These are phyloP conservation scores for Neoascochyta sp. DNA, from an alignment of 2,329 filamentous ascomycete species.

Conservation along the genomic window DNA sequence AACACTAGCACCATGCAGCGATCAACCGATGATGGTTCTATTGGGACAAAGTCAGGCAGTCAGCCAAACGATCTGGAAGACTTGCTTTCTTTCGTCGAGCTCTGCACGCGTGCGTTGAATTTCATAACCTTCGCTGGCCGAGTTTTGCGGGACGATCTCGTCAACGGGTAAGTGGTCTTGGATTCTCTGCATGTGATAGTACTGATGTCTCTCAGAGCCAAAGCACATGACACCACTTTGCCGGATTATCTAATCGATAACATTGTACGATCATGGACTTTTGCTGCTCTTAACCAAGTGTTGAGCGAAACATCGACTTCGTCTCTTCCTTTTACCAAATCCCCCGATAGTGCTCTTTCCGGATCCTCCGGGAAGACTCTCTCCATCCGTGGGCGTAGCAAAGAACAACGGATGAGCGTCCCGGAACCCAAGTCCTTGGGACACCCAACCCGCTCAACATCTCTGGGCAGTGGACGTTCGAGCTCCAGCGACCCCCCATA, in stretches of 20 bases:
- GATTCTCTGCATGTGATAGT: neutral
- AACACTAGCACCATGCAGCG: slow-evolving; percentile 22
- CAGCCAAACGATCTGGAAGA: slow-evolving; percentile 63
- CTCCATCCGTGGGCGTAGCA: slow-evolving; percentile 45
- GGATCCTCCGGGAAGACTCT: slow-evolving; percentile 46
- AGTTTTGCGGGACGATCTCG: slow-evolving; percentile 74
- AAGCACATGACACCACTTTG: slow-evolving; percentile 21
- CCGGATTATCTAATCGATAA: slow-evolving; percentile 63
- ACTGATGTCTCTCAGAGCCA: slow-evolving; percentile 27
- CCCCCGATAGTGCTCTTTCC: slow-evolving; percentile 18
- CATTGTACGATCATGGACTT: slow-evolving; percentile 73
- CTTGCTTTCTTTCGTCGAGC: slow-evolving; percentile 74
- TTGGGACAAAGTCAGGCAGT: slow-evolving; percentile 23
- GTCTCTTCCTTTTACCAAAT: slow-evolving; percentile 59
- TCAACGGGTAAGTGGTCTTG: slow-evolving; percentile 52
- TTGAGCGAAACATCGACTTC: slow-evolving; percentile 70
- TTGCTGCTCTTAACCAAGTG: slow-evolving; percentile 71
- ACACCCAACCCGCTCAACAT: slow-evolving; percentile 63
- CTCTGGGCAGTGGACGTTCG: slow-evolving; percentile 46
- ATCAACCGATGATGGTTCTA: slow-evolving; percentile 30
- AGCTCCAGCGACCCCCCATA: slow-evolving; percentile 33
- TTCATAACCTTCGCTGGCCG: slow-evolving; percentile 80
- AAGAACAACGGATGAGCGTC: slow-evolving; percentile 61
- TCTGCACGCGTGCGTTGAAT: slow-evolving; percentile 75
- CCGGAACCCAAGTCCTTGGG: slow-evolving; percentile 68